Evolutionary conservation across 768 basidiomycete species (phyloP), one percentile per base, ranked within the genome.

Genomic region (Terana coerulea): DNA sequence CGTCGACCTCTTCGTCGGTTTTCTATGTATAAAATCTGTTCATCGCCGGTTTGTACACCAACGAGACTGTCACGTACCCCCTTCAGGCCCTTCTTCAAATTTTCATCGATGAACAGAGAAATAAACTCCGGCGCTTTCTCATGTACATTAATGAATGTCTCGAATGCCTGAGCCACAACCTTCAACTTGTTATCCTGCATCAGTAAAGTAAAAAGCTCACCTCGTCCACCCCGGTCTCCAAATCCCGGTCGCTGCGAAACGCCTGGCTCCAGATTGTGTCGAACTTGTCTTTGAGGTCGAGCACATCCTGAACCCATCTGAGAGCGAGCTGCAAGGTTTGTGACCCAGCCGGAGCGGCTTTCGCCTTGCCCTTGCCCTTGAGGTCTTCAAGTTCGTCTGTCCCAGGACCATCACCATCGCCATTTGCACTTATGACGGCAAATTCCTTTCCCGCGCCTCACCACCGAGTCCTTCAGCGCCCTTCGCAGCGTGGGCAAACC

Each of bases 81-180:
- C 72, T 92, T 97, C 26, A 98, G 75, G 0, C 95, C 95, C 62
- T 93, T 91, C 69, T 87, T 93, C 21, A 99, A 76, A 64, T 98
- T 86, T 53, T 98, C 95, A 61, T 99, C 97, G 53, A 99, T 94
- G 69, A 91, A 99, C 45, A 99, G 71, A 3, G 97, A 98, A 35
- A 98, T 91, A 65, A 84, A 98, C 64, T 99, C 97, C 6, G 97
- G 86, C 15, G 91, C 83, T 59, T 90, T 88, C 31, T 82, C 79
- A 61, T 97, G 92, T 19, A 75, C 69, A 69, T 98, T 98, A 64
- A 98, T 83, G 67, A 98, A 97, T 1, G 83, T 78, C 68, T 88
- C 84, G 64, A 98, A 98, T 0, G 94, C 94, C 95, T 99, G 57
- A 8, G 43, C 26, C 14, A 28, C 40, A 8, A 30, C 45, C 24